Evolutionary conservation across 768 basidiomycete species (phyloP).

Genomic region (Boletus reticulatus): DNA sequence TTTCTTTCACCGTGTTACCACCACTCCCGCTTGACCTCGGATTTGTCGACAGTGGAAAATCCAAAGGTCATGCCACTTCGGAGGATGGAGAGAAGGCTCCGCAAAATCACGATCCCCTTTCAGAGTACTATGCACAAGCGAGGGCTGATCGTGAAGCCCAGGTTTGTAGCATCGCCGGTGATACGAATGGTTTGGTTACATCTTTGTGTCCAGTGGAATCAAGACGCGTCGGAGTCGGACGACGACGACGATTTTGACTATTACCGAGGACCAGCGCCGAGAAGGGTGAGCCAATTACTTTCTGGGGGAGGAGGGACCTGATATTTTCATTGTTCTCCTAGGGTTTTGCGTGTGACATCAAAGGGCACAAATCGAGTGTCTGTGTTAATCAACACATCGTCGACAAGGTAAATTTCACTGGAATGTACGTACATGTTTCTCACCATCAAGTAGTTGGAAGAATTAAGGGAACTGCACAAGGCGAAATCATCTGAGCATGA

Average conservation of each 20-base stretch:
- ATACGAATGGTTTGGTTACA: neutral
- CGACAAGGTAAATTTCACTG: slow-evolving; percentile 52
- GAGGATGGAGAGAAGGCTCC: neutral
- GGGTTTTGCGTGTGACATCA: slow-evolving; percentile 69
- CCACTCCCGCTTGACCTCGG: slow-evolving; percentile 23
- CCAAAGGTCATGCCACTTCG: neutral
- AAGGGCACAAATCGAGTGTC: slow-evolving; percentile 30
- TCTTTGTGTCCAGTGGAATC: slow-evolving; percentile 27
- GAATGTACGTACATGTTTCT: neutral
- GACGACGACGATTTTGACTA: slow-evolving; percentile 27
- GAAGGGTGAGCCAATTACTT: slow-evolving; percentile 26
- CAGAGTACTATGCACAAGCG: slow-evolving; percentile 62
- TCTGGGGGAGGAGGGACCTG: neutral
- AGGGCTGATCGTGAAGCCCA: slow-evolving; percentile 44
- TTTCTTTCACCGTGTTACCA: slow-evolving; percentile 20
- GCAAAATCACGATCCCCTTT: slow-evolving; percentile 50
- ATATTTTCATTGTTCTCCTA: slow-evolving; percentile 23
- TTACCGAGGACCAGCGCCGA: slow-evolving; percentile 20
- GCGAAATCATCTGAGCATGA: slow-evolving; percentile 60
- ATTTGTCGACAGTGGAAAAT: neutral
- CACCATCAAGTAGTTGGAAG: slow-evolving; percentile 48
- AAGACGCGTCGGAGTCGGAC: slow-evolving; percentile 36
- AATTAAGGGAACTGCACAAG: slow-evolving; percentile 64
- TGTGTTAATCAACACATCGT: slow-evolving; percentile 73
- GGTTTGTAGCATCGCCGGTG: slow-evolving; percentile 28